A percentile compares a stretch with the other conserved stretches of the same genome.
These are phyloP conservation scores for Arthrinium puccinioides DNA, from an alignment of 2,329 filamentous ascomycete species.

Conservation along the genomic window DNA sequence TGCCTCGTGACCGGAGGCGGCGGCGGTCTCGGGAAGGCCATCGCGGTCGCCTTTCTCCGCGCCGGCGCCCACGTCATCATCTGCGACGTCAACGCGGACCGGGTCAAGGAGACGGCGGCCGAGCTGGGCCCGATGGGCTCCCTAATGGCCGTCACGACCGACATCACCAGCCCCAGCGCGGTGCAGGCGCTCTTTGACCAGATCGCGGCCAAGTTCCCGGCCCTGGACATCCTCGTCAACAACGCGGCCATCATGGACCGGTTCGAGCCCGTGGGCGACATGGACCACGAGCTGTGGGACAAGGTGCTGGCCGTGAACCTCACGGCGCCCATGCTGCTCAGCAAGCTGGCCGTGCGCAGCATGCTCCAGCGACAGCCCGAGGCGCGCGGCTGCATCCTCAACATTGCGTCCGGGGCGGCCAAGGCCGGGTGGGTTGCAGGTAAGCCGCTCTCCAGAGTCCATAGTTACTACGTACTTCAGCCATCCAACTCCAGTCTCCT, in stretches of 20 bases:
- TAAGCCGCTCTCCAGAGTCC: background rate
- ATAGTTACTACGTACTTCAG: too few relatives aligned
- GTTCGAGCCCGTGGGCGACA: conserved; percentile 37
- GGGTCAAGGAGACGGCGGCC: conserved; percentile 5
- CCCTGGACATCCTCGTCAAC: background rate
- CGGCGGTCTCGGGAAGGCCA: conserved; percentile 15
- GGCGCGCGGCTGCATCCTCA: conserved; percentile 14
- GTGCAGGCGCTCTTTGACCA: conserved; percentile 19
- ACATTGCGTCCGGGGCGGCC: conserved; percentile 12
- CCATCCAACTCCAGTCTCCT: too few relatives aligned
- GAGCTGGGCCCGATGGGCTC: conserved; percentile 12
- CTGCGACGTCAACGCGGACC: conserved; percentile 20
- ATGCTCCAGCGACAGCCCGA: conserved; percentile 30
- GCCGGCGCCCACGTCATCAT: conserved; percentile 23
- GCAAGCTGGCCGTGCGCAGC: conserved; percentile 33
- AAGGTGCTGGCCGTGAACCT: conserved; percentile 37
- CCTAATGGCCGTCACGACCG: conserved; percentile 16
- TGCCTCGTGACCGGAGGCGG: conserved; percentile 1
- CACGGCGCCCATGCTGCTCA: conserved; percentile 11
- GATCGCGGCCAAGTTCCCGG: conserved; percentile 4
- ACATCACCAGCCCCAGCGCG: conserved; percentile 22
- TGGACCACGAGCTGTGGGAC: conserved; percentile 41
- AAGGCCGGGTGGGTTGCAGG: conserved; percentile 19
- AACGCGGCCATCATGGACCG: conserved; percentile 11
- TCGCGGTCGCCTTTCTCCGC: conserved; percentile 18